Evolutionary conservation across 176 grass and related monocot genomes (phyloP).

Genomic region (Oryza australiensis): DNA sequence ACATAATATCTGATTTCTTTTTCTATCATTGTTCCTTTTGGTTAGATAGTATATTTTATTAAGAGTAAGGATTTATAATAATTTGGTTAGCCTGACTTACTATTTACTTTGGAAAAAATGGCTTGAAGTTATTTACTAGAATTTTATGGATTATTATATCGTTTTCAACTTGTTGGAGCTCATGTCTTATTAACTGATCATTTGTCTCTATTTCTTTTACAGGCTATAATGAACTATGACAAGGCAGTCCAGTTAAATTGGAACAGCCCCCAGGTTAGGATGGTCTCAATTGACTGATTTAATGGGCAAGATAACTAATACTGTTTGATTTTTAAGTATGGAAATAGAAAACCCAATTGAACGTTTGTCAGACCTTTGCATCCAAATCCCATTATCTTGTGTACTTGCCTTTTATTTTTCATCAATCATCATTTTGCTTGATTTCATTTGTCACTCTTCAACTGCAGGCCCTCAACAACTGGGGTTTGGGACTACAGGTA

Average conservation of each 20-base stretch:
- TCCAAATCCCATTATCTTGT: constrained; percentile 1
- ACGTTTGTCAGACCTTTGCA: neutral
- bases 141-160: neutral
- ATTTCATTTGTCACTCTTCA: neutral
- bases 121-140: neutral
- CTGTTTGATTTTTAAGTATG: constrained; percentile 3
- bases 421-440: neutral
- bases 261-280: constrained; percentile 78
- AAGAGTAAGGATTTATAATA: neutral
- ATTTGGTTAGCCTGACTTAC: neutral
- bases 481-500: constrained; percentile 89
- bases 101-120: neutral
- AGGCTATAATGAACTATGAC: constrained; percentile 81
- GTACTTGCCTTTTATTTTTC: neutral
- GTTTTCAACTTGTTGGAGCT: neutral
- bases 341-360: neutral
- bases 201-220: constrained; percentile 8
- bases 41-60: neutral
- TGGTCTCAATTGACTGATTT: neutral
- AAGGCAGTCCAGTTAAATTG: constrained; percentile 81
- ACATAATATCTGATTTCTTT: neutral
- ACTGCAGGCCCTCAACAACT: constrained; percentile 78
- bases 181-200: neutral
- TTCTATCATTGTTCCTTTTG: neutral
- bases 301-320: constrained; percentile 1